Base-by-base conservation (phyloP, 2,329 filamentous ascomycete species). In the Aspergillus costaricaensis region DNA sequence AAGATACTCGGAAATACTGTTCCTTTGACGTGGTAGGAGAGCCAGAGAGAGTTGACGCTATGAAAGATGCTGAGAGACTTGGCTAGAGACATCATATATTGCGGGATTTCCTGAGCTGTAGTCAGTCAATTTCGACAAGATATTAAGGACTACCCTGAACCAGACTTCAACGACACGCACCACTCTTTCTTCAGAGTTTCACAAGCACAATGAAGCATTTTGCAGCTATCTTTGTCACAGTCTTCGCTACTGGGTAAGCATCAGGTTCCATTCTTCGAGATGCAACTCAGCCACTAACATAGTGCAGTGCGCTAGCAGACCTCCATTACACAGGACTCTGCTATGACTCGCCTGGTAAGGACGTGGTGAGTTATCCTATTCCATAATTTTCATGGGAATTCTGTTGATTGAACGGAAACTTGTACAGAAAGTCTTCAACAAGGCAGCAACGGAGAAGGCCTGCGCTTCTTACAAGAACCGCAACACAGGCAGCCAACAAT, bases 401-500 rank as follows among this genome's bases (percentile, higher is more conserved):
- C 5, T n/a, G 12, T 32, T 54, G 17, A 54, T 21, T 36, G 10
- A 23, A 27, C 43, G 15, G 14, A n/a, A 57, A 30, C 27, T 30
- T 48, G 48, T 25, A 57, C 30, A 66, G 64, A 50, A 63, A 51
- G 58, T 62, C 10, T 65, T 63, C 47, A 65, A 65, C 48, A 55
- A 48, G 32, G 58, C 21, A 38, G 62, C 64, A n/a, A 66, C 64
- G 1, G 62, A 66, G 21, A 63, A 61, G 39, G 65, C 65, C 3
- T 68, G 66, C 49, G 57, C 54, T 23, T 55, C 59, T 4, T 68
- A 68, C 52, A 67, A 63, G 47, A 63, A 62, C 17, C 65, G 66
- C 49, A 68, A 67, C 50, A 68, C 65, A 10, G 66, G 66, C 3
- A 44, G 50, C 57, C 52, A 66, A 41, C 63, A 67, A 49, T 68